Conservation (phyloP, 73 alveolate species). For the Paramecium sonneborni region DNA sequence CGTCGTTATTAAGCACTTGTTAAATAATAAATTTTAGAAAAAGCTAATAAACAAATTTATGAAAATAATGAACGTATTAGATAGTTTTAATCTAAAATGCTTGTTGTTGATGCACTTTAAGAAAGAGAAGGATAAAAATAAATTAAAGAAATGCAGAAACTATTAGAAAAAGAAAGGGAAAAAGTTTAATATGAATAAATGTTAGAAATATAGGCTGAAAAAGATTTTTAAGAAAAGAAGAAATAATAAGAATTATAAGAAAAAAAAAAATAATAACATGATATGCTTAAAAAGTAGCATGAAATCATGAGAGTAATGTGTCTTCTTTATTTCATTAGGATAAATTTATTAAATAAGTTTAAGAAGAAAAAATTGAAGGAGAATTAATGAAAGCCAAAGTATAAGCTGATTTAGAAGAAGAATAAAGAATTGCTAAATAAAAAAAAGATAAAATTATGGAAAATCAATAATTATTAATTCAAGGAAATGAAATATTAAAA, state of each 20-base stretch:
- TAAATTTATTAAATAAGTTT: slow-evolving; percentile 77
- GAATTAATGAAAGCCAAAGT: slow-evolving; percentile 80
- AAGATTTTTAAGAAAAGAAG: slow-evolving; percentile 75
- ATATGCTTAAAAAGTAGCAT: slow-evolving; percentile 74
- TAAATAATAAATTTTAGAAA: slow-evolving; percentile 77
- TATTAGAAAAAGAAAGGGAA: slow-evolving; percentile 51
- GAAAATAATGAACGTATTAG: slow-evolving; percentile 89
- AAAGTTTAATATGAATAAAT: slow-evolving; percentile 37
- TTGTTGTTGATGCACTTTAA: slow-evolving; percentile 83
- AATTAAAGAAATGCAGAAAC: slow-evolving; percentile 65
- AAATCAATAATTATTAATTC: slow-evolving; percentile 62
- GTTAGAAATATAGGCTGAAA: slow-evolving; percentile 40
- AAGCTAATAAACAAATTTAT: slow-evolving; percentile 86
- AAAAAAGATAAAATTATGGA: slow-evolving; percentile 75
- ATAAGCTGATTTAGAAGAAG: slow-evolving; percentile 58
- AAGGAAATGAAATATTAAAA: slow-evolving; percentile 64
- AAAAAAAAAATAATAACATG: slow-evolving; percentile 77
- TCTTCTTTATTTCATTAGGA: neutral
- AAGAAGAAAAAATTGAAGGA: slow-evolving; percentile 92
- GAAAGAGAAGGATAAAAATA: slow-evolving; percentile 86
- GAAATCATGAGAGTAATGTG: slow-evolving; percentile 74
- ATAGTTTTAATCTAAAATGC: slow-evolving; percentile 87
- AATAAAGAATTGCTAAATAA: slow-evolving; percentile 78
- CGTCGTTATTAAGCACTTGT: slow-evolving; percentile 76
- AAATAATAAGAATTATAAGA: slow-evolving; percentile 79